Conservation (phyloP, 208 protist species). For the Trypanosomatidae sp. region DNA sequence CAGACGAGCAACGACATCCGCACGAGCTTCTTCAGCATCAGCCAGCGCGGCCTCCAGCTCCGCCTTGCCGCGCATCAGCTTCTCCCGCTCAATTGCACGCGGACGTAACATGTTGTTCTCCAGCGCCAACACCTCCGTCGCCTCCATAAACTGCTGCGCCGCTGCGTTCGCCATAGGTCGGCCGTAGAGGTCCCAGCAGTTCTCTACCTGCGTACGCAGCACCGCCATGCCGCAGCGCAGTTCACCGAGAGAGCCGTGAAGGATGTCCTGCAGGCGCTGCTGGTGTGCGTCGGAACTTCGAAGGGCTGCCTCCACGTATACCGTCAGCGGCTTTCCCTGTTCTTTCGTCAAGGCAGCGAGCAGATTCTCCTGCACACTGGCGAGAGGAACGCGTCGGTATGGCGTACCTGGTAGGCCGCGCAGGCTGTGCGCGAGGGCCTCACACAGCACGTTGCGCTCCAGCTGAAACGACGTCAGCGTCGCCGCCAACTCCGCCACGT, state of each 20-base stretch:
- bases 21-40: conserved; percentile 14
- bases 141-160: conserved; percentile 19
- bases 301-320: conserved; percentile 28
- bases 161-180: conserved; percentile 18
- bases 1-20: conserved; percentile 15
- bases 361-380: conserved; percentile 33
- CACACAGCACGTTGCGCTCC: conserved; percentile 32
- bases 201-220: conserved; percentile 63
- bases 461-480: conserved; percentile 27
- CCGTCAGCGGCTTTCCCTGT: conserved; percentile 31
- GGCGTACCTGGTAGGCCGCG: conserved; percentile 2
- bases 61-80: conserved; percentile 30
- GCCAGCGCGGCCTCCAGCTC: conserved; percentile 22
- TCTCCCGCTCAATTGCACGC: conserved; percentile 40
- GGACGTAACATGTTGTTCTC: conserved; percentile 46
- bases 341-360: conserved; percentile 53
- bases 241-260: conserved; percentile 59
- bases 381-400: not conserved
- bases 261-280: conserved; percentile 49
- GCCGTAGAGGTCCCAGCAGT: conserved; percentile 67
- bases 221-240: conserved; percentile 45
- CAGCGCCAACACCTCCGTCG: conserved; percentile 26
- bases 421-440: conserved; percentile 22
- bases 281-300: conserved; percentile 25
- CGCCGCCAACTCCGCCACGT: conserved; percentile 13